These are phyloP conservation scores for Miamiensis avidus DNA, from an alignment of 169 alveolate species.

Conservation along the genomic window DNA sequence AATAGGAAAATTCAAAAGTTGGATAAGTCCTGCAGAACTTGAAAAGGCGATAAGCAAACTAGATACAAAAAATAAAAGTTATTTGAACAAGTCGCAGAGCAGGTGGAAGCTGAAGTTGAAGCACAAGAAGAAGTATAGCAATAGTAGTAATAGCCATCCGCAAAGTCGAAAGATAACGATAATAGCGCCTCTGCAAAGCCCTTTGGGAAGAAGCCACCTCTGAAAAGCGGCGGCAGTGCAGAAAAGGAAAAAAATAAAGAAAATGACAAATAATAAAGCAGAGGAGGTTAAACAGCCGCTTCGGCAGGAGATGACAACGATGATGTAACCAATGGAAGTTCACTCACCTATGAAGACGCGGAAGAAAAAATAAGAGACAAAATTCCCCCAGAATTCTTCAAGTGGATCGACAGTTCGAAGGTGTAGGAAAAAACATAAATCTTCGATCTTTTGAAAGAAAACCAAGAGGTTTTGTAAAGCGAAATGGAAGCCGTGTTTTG, in stretches of 20 bases:
- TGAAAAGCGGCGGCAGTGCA: too few species aligned
- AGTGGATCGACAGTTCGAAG: not conserved
- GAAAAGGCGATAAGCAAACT: not conserved
- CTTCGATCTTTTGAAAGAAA: too few species aligned
- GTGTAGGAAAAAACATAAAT: not conserved
- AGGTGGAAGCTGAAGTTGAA: constrained; percentile 35
- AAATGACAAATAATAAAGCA: too few species aligned
- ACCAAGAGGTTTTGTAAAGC: constrained; percentile 2
- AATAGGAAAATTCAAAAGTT: constrained; percentile 37
- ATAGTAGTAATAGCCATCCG: constrained; percentile 7
- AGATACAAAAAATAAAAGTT: not conserved
- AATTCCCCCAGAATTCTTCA: not conserved
- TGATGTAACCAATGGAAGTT: not conserved
- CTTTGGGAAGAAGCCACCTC: too few species aligned
- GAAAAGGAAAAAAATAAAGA: not conserved
- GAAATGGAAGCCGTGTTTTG: constrained; percentile 31
- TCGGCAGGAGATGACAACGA: not conserved
- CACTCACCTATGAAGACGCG: constrained; percentile 5
- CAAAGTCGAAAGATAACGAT: not conserved
- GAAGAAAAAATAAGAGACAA: not conserved
- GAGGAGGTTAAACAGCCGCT: too few species aligned
- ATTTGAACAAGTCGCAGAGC: not conserved
- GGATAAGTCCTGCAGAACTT: not conserved
- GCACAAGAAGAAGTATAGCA: constrained; percentile 16
- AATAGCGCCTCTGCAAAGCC: too few species aligned